Conservation (phyloP, 2,329 filamentous ascomycete species). For the Periconia sp. region DNA sequence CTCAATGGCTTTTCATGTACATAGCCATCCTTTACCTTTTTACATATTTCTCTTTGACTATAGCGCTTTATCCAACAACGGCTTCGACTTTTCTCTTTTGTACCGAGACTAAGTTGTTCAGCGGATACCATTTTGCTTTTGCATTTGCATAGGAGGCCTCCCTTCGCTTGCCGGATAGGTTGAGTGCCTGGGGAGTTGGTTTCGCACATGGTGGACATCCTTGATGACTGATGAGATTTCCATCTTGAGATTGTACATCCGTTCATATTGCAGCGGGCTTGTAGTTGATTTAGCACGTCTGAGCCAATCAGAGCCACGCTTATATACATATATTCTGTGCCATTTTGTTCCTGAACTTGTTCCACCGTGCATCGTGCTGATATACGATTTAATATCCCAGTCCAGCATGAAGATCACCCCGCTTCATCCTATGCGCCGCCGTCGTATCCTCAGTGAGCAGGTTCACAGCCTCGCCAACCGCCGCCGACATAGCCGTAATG, state of each 20-base stretch:
- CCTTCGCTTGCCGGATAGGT: neutral
- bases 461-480: conserved; percentile 13
- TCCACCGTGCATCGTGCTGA: neutral
- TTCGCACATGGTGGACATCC: neutral
- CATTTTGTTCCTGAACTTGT: no score
- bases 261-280: no score
- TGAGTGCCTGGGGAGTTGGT: conserved; percentile 9
- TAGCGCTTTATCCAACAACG: no score
- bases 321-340: no score
- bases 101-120: no score
- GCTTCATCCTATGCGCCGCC: neutral
- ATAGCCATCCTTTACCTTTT: conserved; percentile 11
- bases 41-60: conserved; percentile 6
- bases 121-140: conserved; percentile 4
- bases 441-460: conserved; percentile 10
- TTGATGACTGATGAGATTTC: conserved; percentile 2
- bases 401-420: no score
- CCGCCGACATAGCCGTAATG: conserved; percentile 9
- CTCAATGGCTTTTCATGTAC: conserved; percentile 10
- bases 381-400: neutral
- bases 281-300: no score
- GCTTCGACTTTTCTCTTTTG: no score
- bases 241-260: no score
- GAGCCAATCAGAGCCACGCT: no score
- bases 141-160: conserved; percentile 12